Base-by-base conservation (phyloP, 1,139 yeast species). In the Taphrina communis region DNA sequence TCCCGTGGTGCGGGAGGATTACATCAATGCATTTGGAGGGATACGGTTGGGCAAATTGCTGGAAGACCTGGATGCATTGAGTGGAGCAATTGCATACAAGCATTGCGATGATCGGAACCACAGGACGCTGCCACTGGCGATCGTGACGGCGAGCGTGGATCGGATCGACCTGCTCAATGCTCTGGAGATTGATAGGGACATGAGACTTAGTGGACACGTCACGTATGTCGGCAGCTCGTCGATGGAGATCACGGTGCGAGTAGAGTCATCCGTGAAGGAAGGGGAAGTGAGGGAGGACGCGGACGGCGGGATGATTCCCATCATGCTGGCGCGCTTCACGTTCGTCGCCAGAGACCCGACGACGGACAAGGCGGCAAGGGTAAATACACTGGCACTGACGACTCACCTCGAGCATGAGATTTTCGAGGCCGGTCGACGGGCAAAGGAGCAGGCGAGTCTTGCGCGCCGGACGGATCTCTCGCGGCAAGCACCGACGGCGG, bases 161-260 rank as follows among this genome's bases (percentile, higher is more conserved):
- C 82, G 97, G 72, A 90, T 93, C 74, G 90, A 90, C 77, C 88
- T 93, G 87, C 86, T 91, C 71, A 89, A 89, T 77, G 88, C 91
- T 72, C 86, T 92, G 57, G 97, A 91, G 75, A 91, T 88, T 74
- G 86, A 92, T 72, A 82, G 83, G 70, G 85, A 87, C 73, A 88
- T 93, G 75, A 83, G 90, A 38, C 80, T 93, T 72, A 92, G 95
- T 44, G 98, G 98, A 17, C 82, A 87, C 61, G 97, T 91, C 51
- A 88, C 96, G 14, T 93, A 97, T 92, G 91, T 97, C 0, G 98
- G 98, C 69, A 82, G 90, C 71, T 89, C 96, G 0, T 90, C 97
- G 0, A 93, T 93, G 97, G 97, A 93, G 79, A 92, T 93, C 75
- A 85, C 93, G 65, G 95, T 93, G 74, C 70, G 73, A 9, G 72